Percentiles rank a stretch among this genome's conserved stretches.
Conservation (phyloP, 257 asterid genomes). For the Ocimum tenuiflorum region DNA sequence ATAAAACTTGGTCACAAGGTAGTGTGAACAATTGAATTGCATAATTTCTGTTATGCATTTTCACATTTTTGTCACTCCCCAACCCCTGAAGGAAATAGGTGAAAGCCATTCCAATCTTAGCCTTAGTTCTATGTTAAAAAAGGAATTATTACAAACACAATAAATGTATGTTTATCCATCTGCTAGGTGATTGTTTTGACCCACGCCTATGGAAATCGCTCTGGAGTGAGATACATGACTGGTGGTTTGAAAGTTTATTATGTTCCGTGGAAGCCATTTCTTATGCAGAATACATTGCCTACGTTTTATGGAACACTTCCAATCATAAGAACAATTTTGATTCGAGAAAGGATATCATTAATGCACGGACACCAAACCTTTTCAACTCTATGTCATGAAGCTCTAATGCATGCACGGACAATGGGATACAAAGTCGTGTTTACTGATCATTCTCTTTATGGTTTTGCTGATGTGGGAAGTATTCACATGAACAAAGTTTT, state of each 20-base stretch:
- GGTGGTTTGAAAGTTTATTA: slow-evolving; percentile 86
- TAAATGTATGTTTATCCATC: not conserved
- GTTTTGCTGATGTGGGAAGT: slow-evolving; percentile 92
- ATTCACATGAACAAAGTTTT: slow-evolving; percentile 97
- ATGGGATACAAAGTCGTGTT: slow-evolving; percentile 94
- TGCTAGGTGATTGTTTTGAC: slow-evolving; percentile 87
- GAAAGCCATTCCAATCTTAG: not conserved
- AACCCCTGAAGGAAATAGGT: not conserved
- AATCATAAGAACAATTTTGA: slow-evolving; percentile 69
- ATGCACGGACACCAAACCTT: slow-evolving; percentile 97
- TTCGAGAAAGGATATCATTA: slow-evolving; percentile 76
- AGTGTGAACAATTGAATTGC: slow-evolving; percentile 3
- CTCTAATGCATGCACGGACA: slow-evolving; percentile 95
- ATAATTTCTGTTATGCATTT: not conserved
- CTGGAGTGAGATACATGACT: slow-evolving; percentile 94
- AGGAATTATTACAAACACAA: not conserved
- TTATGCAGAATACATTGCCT: slow-evolving; percentile 88
- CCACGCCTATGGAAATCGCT: slow-evolving; percentile 81
- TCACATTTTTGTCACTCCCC: not conserved
- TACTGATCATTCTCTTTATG: slow-evolving; percentile 97
- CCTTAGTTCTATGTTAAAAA: slow-evolving; percentile 4
- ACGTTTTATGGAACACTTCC: slow-evolving; percentile 86
- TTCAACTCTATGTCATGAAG: slow-evolving; percentile 92
- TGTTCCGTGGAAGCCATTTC: slow-evolving; percentile 85
- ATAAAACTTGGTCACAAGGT: slow-evolving; percentile 92